Evolutionary conservation across 306 rosid species (phyloP), one percentile per base, ranked within the genome.

Genomic region (Herpetospermum pedunculosum): DNA sequence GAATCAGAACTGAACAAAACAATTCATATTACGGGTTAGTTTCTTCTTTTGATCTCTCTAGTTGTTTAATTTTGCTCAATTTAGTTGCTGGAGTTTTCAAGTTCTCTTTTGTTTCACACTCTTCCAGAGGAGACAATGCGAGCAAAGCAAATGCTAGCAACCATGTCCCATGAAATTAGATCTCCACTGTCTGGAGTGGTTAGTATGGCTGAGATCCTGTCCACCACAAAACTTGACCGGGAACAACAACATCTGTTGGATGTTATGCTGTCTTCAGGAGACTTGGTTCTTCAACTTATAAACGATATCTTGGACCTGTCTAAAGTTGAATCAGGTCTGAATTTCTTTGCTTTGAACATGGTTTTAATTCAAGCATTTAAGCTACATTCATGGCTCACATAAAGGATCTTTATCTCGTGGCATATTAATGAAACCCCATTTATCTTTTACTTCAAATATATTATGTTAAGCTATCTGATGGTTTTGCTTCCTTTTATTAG

Each of bases 151-250:
- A 87, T 93, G 92, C 80, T 93, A 72, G 98, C 98, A 75, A 93
- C 98, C 55, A 93, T 93, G 98, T 90, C 98, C 54, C 98, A 93
- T 77, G 98, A 93, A 85, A 93, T 93, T 67, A 83, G 98, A 77
- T 93, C 97, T 30, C 98, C 97, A 28, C 81, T 93, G 6, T 85
- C 97, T 41, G 98, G 98, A 35, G 97, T 93, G 64, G 96, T 93
- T 60, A 85, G 97, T 88, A 93, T 93, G 92, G 92, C 97, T 74
- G 97, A 93, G 83, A 85, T 93, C 80, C 96, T 93, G 70, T 80
- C 93, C 77, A 86, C 87, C 77, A 86, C 98, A 23, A 93, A 80
- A 79, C 97, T 93, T 46, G 96, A 93, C 55, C 75, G 60, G 43
- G 98, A 93, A 50, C 98, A 93, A 69, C 86, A 79, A 32, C 89